Base-by-base conservation (phyloP, 2,329 filamentous ascomycete species). In the Nemania bipapillata region DNA sequence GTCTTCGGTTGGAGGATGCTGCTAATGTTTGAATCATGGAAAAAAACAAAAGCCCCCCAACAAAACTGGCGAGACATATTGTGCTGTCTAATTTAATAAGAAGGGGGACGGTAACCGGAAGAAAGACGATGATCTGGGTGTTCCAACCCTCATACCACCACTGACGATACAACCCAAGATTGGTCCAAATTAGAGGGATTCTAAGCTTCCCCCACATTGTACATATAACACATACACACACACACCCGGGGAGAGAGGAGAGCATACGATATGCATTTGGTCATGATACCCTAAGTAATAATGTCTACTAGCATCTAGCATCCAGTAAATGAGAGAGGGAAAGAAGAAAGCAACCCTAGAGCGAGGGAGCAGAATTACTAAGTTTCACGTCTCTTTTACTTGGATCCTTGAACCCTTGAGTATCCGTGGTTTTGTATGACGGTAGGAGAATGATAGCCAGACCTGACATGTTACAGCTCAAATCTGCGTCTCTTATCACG, bases 1-100 rank as follows among this genome's bases (percentile, higher is more conserved):
- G 8, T 73, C 77, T 15, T 79, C 75, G 12, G 81, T 82, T 8
- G 82, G 83, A 3, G 87, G 86, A 72, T 88, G 86, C 73, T 88
- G 75, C 40, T 72, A 53, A 66, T 50, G 26, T 22, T 22, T 24
- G 2, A 26, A 60, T 24, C 30, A 56, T 24, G 28, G 26, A 20
- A 20, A 22, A n/a, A n/a, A 26, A 45, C 26, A 37, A n/a, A n/a
- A n/a, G n/a, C n/a, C n/a, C n/a, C n/a, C n/a, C n/a, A n/a, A n/a
- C n/a, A n/a, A n/a, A n/a, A 49, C 30, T 11, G 24, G 26, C n/a
- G 55, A 15, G 37, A 58, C 20, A 56, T 12, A 26, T 40, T 28
- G 58, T 9, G 47, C 47, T 59, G 59, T 65, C 42, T 68, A 64
- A 67, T 70, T 28, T 70, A 56, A 65, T 63, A 58, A 32, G 55